phyloP scores from a whole-genome alignment of 2,329 filamentous ascomycete species.

The Fusarium sp. region DNA sequence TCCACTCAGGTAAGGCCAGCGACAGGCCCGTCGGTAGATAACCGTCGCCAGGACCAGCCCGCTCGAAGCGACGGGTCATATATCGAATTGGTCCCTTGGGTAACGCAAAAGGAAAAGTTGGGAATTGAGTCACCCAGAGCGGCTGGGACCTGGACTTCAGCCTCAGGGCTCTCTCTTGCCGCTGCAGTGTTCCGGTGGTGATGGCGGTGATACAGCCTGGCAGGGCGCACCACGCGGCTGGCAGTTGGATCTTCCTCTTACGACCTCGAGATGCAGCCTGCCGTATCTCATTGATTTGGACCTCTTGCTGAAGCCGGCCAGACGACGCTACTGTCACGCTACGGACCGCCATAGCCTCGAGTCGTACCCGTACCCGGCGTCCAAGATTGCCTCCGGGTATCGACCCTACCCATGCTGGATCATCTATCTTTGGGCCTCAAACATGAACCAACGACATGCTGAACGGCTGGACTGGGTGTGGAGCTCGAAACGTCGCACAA shows the following conservation, averaged over 20 bases:
- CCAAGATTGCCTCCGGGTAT: conserved; percentile 8
- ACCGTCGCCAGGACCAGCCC: not conserved
- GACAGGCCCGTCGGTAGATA: not conserved
- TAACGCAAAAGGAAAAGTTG: not conserved
- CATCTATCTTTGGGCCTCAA: conserved; percentile 2
- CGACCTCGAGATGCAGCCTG: conserved; percentile 19
- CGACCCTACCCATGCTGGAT: not conserved
- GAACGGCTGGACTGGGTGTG: conserved; percentile 8
- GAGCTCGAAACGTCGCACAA: conserved; percentile 23
- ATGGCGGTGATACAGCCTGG: not conserved
- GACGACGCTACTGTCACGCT: conserved; percentile 10
- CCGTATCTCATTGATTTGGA: conserved; percentile 6
- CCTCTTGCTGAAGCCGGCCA: not conserved
- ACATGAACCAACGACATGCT: not conserved
- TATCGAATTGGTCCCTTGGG: not conserved
- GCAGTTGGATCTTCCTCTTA: conserved; percentile 21
- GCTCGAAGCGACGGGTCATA: not conserved
- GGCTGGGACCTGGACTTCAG: not conserved
- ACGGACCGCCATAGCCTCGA: conserved; percentile 1
- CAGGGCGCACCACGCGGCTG: conserved; percentile 12
- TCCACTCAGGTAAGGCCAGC: conserved; percentile 4
- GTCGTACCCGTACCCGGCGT: conserved; percentile 5
- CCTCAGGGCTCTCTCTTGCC: conserved; percentile 23
- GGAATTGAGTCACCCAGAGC: not conserved
- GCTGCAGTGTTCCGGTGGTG: conserved; percentile 27